Conservation (phyloP, 257 asterid species). For the Penstemon newberryi region DNA sequence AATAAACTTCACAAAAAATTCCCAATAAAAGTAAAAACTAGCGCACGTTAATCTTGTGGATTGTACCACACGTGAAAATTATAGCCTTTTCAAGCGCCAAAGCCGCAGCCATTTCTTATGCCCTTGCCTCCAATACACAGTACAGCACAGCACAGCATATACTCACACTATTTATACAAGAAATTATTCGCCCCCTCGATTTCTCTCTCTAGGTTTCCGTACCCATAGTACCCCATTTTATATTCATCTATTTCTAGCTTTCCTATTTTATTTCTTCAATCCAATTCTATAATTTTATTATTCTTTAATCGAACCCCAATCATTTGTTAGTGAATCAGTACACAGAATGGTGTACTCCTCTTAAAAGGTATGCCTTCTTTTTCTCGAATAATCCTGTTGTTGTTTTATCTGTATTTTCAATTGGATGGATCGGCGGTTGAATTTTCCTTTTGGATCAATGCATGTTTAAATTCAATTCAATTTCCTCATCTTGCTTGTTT, state of each 20-base stretch:
- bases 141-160: neutral
- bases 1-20: too few species aligned
- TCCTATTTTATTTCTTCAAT: neutral
- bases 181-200: neutral
- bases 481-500: neutral
- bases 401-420: neutral
- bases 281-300: neutral
- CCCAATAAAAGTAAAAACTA: neutral
- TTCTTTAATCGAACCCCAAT: neutral
- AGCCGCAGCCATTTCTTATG: constrained; percentile 14
- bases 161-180: constrained; percentile 3
- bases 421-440: constrained; percentile 5
- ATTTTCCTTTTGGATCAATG: constrained; percentile 12
- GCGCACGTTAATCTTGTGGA: neutral
- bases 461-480: constrained; percentile 5
- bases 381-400: neutral
- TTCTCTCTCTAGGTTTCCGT: constrained; percentile 19
- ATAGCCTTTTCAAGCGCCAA: constrained; percentile 2
- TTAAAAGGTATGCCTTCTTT: constrained; percentile 19
- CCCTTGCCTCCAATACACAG: neutral
- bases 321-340: constrained; percentile 5
- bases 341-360: constrained; percentile 18
- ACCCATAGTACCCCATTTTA: neutral
- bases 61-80: constrained; percentile 15
- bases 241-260: neutral